Conservation (phyloP, 2,329 filamentous ascomycete genomes). For the Pestalotiopsis sp. region DNA sequence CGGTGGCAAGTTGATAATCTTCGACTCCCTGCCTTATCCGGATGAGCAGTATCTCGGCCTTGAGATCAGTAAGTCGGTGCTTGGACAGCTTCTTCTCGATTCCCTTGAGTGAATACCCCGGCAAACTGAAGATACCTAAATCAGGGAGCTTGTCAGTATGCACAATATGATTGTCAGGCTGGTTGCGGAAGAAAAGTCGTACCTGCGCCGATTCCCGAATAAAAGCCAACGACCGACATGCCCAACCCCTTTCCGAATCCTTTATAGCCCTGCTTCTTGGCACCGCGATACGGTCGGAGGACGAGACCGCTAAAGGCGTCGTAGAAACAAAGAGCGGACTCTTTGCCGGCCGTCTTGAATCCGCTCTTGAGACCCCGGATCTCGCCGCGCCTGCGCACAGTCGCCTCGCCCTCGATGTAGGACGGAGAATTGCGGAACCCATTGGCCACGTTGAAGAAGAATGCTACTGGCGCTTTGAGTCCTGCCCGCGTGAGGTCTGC, state of each 20-base stretch:
- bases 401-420: conserved; percentile 79
- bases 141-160: background rate
- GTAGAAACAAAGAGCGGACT: conserved; percentile 74
- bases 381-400: conserved; percentile 73
- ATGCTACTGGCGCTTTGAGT: background rate
- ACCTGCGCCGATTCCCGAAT: conserved; percentile 79
- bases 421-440: conserved; percentile 83
- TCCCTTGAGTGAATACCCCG: conserved; percentile 4
- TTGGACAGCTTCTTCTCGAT: background rate
- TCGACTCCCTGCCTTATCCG: background rate
- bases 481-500: background rate
- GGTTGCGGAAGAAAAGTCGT: conserved; percentile 26
- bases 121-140: conserved; percentile 1
- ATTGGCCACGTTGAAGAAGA: conserved; percentile 58
- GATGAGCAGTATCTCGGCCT: conserved; percentile 2
- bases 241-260: conserved; percentile 79
- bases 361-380: conserved; percentile 78
- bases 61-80: background rate
- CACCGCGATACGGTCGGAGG: conserved; percentile 72
- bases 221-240: conserved; percentile 77
- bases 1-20: background rate
- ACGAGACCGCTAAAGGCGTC: conserved; percentile 80
- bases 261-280: conserved; percentile 57
- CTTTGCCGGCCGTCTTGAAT: conserved; percentile 73
- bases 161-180: background rate